Evolutionary conservation across 108 stramenopile species (phyloP), one percentile per base, ranked within the genome.

Genomic region (Skeletonema menzelii): DNA sequence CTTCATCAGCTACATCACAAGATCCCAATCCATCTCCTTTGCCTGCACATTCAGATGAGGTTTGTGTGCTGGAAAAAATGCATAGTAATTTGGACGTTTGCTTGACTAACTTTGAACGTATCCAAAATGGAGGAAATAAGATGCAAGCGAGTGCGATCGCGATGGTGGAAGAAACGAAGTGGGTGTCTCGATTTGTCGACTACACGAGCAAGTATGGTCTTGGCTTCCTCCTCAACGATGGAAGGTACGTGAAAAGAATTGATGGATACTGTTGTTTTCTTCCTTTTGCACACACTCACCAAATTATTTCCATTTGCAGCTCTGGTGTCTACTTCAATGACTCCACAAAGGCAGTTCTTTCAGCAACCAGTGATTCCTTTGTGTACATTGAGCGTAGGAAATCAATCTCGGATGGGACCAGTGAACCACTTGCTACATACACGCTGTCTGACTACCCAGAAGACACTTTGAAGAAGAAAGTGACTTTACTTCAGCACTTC

Each of bases 261-360:
- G 1, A 14, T n/a, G 13, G 1, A 49, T 56, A 59, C 37, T 62
- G 0, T 34, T 56, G 8, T 19, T 22, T 34, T 13, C 14, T 44
- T n/a, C 13, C 13, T 59, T 53, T 42, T 40, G 24, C 44, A 46
- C 46, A 13, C 13, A 55, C 47, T 34, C 60, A 65, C 65, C 10
- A 19, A 49, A 27, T 27, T 24, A 38, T 73, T 44, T 20, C 13
- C 30, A n/a, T 61, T 27, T 31, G 40, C 58, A 85, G 88, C 62
- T 94, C 97, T n/a, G 98, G 98, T 38, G 99, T 98, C 1, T 97
- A 98, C 72, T 98, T 98, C 80, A 98, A 98, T 67, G 97, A 98
- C 75, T 92, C 96, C 10, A 97, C 97, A 4, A 99, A 99, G 72
- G 86, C 97, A 8, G 92, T 97, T 13, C 70, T 96, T n/a, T 88